Evolutionary conservation across 495 filamentous ascomycete species (phyloP).

Genomic region (Pyrenula massariospora): DNA sequence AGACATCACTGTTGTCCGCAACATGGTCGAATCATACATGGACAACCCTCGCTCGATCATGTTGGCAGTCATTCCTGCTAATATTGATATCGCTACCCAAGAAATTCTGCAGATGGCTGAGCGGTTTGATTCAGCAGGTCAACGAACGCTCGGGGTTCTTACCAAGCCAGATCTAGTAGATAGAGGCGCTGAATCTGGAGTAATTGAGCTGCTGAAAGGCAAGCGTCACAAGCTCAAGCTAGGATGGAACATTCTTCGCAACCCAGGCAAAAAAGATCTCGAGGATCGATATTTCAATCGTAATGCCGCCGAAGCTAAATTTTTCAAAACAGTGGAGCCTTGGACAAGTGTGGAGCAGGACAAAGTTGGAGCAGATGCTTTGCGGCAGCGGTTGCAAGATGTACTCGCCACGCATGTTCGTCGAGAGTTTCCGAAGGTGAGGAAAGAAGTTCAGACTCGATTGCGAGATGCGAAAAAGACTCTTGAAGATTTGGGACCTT

Average conservation of each 20-base stretch:
- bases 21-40: slow-evolving; percentile 46
- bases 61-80: slow-evolving; percentile 48
- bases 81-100: slow-evolving; percentile 51
- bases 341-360: slow-evolving; percentile 36
- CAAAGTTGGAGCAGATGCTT: slow-evolving; percentile 34
- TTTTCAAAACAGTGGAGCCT: slow-evolving; percentile 11
- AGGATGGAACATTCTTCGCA: slow-evolving; percentile 46
- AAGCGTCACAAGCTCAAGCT: slow-evolving; percentile 28
- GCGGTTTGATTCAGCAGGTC: slow-evolving; percentile 31
- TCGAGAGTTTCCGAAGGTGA: slow-evolving; percentile 39
- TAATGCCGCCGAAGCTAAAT: slow-evolving; percentile 12
- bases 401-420: slow-evolving; percentile 33
- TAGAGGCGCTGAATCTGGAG: slow-evolving; percentile 23
- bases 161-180: slow-evolving; percentile 53
- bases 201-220: slow-evolving; percentile 34
- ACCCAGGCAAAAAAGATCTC: slow-evolving; percentile 29
- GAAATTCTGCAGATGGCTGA: slow-evolving; percentile 45
- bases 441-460: slow-evolving; percentile 27
- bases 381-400: slow-evolving; percentile 30
- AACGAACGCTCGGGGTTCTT: slow-evolving; percentile 45
- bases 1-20: slow-evolving; percentile 33
- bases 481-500: slow-evolving; percentile 30
- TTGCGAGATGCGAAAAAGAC: slow-evolving; percentile 18
- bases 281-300: slow-evolving; percentile 5
- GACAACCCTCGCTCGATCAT: slow-evolving; percentile 41